A percentile compares a stretch with the other conserved stretches of the same genome.
Conservation (phyloP, 768 basidiomycete species). For the Russula ochroleuca region DNA sequence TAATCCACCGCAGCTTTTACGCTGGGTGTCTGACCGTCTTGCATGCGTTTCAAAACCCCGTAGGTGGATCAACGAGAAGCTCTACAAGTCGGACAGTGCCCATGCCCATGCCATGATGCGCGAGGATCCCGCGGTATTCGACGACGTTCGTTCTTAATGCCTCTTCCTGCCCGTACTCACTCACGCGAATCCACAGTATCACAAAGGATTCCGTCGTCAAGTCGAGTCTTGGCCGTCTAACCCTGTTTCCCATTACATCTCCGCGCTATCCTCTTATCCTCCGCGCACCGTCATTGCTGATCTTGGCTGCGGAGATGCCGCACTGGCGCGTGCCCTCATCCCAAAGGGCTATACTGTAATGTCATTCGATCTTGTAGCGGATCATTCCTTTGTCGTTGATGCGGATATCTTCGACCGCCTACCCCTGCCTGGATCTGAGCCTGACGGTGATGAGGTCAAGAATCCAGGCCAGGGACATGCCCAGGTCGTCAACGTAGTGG, state of each 20-base stretch:
- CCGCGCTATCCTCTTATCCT: conserved; percentile 59
- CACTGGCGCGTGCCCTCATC: conserved; percentile 69
- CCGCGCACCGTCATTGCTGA: conserved; percentile 76
- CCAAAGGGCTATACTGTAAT: conserved; percentile 65
- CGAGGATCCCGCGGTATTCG: conserved; percentile 72
- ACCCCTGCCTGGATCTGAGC: conserved; percentile 79
- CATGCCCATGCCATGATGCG: conserved; percentile 79
- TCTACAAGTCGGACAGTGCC: conserved; percentile 82
- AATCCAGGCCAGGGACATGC: conserved; percentile 47
- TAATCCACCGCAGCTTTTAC: neutral
- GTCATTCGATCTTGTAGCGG: conserved; percentile 78
- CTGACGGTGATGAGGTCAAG: conserved; percentile 36
- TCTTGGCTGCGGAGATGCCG: conserved; percentile 93
- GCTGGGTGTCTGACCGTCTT: neutral
- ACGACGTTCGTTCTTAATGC: conserved; percentile 55
- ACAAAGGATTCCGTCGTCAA: conserved; percentile 85
- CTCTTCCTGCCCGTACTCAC: neutral
- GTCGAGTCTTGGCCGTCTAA: conserved; percentile 92
- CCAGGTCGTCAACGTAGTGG: conserved; percentile 83
- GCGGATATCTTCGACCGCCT: conserved; percentile 82
- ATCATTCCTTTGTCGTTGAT: conserved; percentile 71
- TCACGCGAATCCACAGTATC: conserved; percentile 58
- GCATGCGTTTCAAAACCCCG: neutral
- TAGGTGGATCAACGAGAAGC: conserved; percentile 86
- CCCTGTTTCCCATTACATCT: conserved; percentile 80